Evolutionary conservation across 108 stramenopile genomes (phyloP).

Genomic region (Cyclotella atomus): DNA sequence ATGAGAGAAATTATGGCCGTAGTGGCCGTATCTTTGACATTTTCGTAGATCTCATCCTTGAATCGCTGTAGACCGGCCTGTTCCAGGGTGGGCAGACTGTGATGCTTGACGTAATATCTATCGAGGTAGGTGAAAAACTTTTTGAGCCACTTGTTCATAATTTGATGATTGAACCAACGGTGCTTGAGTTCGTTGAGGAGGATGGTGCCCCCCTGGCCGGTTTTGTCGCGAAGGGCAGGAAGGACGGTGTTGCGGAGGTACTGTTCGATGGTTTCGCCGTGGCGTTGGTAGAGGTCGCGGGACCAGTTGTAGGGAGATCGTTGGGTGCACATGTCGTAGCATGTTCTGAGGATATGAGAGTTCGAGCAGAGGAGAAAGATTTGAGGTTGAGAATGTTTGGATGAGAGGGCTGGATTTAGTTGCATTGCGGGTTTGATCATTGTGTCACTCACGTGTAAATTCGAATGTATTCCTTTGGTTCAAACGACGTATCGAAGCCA

Average conservation of each 20-base stretch:
- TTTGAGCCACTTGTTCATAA: slow-evolving; percentile 99
- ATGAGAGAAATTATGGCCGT: slow-evolving; percentile 91
- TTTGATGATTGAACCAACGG: slow-evolving; percentile 97
- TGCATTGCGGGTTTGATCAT: slow-evolving; percentile 16
- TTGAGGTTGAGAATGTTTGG: no score
- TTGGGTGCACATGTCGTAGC: slow-evolving; percentile 99
- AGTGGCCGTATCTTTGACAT: slow-evolving; percentile 89
- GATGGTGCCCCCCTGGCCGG: slow-evolving; percentile 82
- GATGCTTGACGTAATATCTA: slow-evolving; percentile 98
- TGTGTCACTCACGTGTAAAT: slow-evolving; percentile 94
- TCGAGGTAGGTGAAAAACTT: slow-evolving; percentile 99
- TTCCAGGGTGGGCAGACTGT: slow-evolving; percentile 88
- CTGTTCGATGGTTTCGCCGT: slow-evolving; percentile 92
- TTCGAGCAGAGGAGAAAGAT: not conserved
- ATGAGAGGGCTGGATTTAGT: no score
- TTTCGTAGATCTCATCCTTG: slow-evolving; percentile 94
- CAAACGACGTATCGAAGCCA: slow-evolving; percentile 86
- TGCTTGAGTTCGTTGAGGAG: slow-evolving; percentile 92
- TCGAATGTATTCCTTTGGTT: slow-evolving; percentile 90
- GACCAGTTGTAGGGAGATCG: slow-evolving; percentile 99
- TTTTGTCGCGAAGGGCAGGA: slow-evolving; percentile 89
- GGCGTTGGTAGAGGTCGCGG: slow-evolving; percentile 95
- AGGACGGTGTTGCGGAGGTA: slow-evolving; percentile 93
- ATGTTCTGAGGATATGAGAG: slow-evolving; percentile 70
- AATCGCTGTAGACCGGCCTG: slow-evolving; percentile 93